A percentile compares a stretch with the other conserved stretches of the same genome.
Evolutionary conservation across 768 basidiomycete species (phyloP).

Genomic region (Myochromella boudieri): DNA sequence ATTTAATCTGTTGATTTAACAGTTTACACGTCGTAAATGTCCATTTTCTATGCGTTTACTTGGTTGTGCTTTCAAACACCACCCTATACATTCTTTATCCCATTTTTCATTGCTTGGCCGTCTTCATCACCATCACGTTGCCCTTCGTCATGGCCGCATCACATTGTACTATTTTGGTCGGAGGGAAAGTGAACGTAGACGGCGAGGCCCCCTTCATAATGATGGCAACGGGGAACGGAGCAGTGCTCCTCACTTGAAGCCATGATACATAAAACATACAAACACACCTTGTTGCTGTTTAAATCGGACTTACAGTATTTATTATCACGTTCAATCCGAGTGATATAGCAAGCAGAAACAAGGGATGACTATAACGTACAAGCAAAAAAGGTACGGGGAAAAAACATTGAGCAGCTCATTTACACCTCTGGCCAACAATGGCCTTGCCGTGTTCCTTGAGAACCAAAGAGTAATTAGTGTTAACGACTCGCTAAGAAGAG

Average conservation of each 20-base stretch:
- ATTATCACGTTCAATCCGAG: background rate
- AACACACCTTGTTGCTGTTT: background rate
- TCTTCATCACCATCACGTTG: background rate
- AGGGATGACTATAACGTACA: background rate
- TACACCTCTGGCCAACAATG: constrained; percentile 85
- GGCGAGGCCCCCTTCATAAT: background rate
- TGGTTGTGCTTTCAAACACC: constrained; percentile 19
- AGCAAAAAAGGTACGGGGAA: background rate
- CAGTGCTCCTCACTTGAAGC: constrained; percentile 7
- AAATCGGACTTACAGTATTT: constrained; percentile 8
- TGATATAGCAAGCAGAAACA: background rate
- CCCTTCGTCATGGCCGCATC: background rate
- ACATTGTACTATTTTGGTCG: background rate
- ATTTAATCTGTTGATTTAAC: constrained; percentile 13
- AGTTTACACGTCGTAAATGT: constrained; percentile 12
- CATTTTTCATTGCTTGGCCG: constrained; percentile 1
- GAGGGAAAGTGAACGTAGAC: background rate
- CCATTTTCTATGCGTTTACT: constrained; percentile 11
- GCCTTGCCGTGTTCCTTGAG: constrained; percentile 76
- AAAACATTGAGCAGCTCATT: constrained; percentile 40
- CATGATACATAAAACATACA: constrained; percentile 4
- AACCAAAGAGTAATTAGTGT: constrained; percentile 4
- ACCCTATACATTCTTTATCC: constrained; percentile 23
- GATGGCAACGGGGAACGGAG: constrained; percentile 3
- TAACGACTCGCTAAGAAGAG: background rate